Evolutionary conservation across 2,329 filamentous ascomycete species (phyloP).

Genomic region (Colletotrichum sp.): DNA sequence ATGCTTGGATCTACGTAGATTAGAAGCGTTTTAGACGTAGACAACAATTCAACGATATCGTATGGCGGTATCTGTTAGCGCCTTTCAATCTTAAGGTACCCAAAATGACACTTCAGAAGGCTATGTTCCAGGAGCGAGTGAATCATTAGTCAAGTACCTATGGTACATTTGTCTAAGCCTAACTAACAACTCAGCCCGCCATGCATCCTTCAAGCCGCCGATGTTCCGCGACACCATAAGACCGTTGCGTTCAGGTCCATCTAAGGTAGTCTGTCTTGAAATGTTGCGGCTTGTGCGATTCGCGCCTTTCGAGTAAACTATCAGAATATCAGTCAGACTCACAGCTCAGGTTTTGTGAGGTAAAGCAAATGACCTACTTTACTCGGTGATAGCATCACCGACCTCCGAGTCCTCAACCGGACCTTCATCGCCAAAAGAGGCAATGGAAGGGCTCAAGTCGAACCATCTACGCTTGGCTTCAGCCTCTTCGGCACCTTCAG

Average conservation of each 20-base stretch:
- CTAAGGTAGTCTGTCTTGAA: rapidly evolving
- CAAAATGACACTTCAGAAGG: not conserved
- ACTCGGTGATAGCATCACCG: not conserved
- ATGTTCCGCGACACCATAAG: not conserved
- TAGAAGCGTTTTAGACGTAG: too few species aligned
- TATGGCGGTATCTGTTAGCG: too few species aligned
- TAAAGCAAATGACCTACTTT: not conserved
- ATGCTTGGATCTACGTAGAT: too few species aligned
- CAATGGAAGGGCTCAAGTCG: not conserved
- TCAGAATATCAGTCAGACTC: not conserved
- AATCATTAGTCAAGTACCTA: not conserved
- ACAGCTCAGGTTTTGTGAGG: rapidly evolving
- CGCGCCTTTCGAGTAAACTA: rapidly evolving
- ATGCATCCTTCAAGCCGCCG: not conserved
- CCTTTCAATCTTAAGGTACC: not conserved
- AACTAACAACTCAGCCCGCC: not conserved
- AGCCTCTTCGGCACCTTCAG: not conserved
- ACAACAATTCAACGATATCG: too few species aligned
- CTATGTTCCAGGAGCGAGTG: not conserved
- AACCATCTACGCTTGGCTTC: not conserved
- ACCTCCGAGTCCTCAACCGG: not conserved
- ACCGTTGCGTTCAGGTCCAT: not conserved
- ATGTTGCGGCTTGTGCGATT: not conserved
- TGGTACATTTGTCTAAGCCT: not conserved
- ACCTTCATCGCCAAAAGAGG: not conserved